Evolutionary conservation across 371 early-diverging fungal genomes (phyloP), one percentile per base, ranked within the genome.

Genomic region (Mucor irregularis): DNA sequence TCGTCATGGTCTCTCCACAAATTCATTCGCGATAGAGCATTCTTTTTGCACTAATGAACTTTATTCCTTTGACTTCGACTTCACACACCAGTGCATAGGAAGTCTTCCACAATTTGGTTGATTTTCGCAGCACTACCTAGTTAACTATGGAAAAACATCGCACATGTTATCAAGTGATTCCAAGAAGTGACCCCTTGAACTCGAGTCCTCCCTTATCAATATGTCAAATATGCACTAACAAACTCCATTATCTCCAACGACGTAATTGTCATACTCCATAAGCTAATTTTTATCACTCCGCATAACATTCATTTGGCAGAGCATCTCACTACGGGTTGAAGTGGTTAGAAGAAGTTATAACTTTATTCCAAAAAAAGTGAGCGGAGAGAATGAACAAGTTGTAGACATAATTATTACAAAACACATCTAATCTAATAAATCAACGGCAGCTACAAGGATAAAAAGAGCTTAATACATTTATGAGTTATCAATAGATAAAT

Each of bases 341-440:
- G n/a, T n/a, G n/a, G n/a, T n/a, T n/a, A n/a, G n/a, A n/a, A n/a
- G n/a, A n/a, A n/a, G n/a, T 22, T 9, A 40, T 40, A 3, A 7
- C 22, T 22, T 40, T 5, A 8, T 22, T 40, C 1, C 17, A 22
- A 42, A 42, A 42, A 24, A 42, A 22, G 14, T 17, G 21, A 19
- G 24, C 26, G 26, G 26, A 25, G 24, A 26, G 11, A 11, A 14
- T 39, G 13, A 43, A 25, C 28, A 35, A 8, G 16, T 16, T 14
- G 26, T 13, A 25, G 16, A 38, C n/a, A 33, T 47, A 19, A 40
- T n/a, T n/a, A n/a, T n/a, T n/a, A n/a, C n/a, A 21, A 33, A 8
- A 24, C 11, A 26, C 17, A 35, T 13, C 25, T 75, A 75, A 49
- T 75, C 75, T 26, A 71, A 58, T 31, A 75, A 58, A 56, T 75